Evolutionary conservation across 176 grass and related monocot genomes (phyloP).

Genomic region (Musa schizocarpa): DNA sequence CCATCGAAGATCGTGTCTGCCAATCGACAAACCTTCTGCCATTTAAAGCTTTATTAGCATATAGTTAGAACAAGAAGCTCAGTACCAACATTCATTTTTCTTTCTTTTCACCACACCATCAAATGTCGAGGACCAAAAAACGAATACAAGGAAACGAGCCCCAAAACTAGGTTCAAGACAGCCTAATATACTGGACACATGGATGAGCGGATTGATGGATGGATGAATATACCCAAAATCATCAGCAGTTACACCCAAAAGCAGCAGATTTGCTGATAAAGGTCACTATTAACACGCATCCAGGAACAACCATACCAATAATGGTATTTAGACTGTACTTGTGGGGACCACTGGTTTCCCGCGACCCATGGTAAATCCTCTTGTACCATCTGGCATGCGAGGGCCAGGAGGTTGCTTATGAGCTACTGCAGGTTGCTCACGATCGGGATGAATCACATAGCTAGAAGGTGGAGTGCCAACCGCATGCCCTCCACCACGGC

Average conservation of each 20-base stretch:
- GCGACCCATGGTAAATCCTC: constrained; percentile 72
- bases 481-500: constrained; percentile 23
- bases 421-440: constrained; percentile 26
- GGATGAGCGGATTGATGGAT: too few species aligned
- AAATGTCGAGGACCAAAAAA: too few species aligned
- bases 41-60: too few species aligned
- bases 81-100: too few species aligned
- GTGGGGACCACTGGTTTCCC: constrained; percentile 38
- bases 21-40: too few species aligned
- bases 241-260: neutral
- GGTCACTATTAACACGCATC: neutral
- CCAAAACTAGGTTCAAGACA: too few species aligned
- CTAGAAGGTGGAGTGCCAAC: constrained; percentile 43
- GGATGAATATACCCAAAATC: too few species aligned
- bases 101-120: too few species aligned
- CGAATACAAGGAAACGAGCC: too few species aligned
- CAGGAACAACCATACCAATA: neutral
- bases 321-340: constrained; percentile 4
- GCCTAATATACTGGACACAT: too few species aligned
- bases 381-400: constrained; percentile 73
- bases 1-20: too few species aligned
- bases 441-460: constrained; percentile 32
- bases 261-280: neutral
- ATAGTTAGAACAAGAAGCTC: too few species aligned
- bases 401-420: constrained; percentile 71